A percentile compares a stretch with the other conserved stretches of the same genome.
Evolutionary conservation across 2,329 filamentous ascomycete species (phyloP).

Genomic region (Emergomyces pasteurianus): DNA sequence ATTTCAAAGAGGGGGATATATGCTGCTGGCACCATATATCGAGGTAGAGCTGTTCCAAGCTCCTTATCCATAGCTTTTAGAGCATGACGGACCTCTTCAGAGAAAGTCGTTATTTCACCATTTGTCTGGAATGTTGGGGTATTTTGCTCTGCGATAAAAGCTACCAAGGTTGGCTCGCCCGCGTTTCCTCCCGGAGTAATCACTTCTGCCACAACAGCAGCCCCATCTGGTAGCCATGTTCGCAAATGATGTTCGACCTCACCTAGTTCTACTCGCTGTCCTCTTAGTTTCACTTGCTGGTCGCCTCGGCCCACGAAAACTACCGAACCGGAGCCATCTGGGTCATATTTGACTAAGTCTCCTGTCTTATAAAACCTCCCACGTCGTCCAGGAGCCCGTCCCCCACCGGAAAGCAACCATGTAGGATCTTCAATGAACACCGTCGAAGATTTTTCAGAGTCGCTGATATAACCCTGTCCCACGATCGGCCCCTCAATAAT

Average conservation of each 20-base stretch:
- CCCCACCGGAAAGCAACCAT: constrained; percentile 8
- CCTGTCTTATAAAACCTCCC: constrained; percentile 25
- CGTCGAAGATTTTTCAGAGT: constrained; percentile 36
- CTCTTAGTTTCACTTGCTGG: constrained; percentile 24
- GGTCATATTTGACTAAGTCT: constrained; percentile 22
- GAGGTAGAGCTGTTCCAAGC: constrained; percentile 25
- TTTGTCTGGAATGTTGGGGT: constrained; percentile 20
- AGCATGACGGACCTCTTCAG: constrained; percentile 16
- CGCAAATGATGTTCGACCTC: constrained; percentile 22
- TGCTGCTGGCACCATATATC: constrained; percentile 28
- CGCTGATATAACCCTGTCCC: constrained; percentile 23
- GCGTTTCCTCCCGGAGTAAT: constrained; percentile 33
- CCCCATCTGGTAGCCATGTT: constrained; percentile 26
- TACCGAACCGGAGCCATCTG: constrained; percentile 20
- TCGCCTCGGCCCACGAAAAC: constrained; percentile 24
- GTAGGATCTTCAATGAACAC: constrained; percentile 42
- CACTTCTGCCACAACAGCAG: constrained; percentile 39
- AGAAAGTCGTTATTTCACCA: constrained; percentile 19
- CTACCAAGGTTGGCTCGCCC: constrained; percentile 36
- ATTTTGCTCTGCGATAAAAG: constrained; percentile 29
- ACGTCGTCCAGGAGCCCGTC: constrained; percentile 1
- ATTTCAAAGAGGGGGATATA: constrained; percentile 29
- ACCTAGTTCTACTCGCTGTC: constrained; percentile 25
- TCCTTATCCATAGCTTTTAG: constrained; percentile 27
- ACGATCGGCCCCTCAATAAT: constrained; percentile 47